Base-by-base conservation (phyloP, 495 filamentous ascomycete species). In the Penicillium waksmanii region DNA sequence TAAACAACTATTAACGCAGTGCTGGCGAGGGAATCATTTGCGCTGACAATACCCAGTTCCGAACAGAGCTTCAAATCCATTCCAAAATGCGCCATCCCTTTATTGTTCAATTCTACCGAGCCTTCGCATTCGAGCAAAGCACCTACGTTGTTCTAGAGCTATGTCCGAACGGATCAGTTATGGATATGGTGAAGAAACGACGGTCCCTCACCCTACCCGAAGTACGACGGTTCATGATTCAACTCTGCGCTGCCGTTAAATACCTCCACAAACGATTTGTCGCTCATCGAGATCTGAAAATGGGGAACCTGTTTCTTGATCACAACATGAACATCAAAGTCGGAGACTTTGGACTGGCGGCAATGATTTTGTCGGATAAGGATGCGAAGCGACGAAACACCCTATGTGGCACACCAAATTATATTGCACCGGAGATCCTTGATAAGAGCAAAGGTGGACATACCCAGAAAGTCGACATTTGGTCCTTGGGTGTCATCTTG, bases 261-360 rank as follows among this genome's bases (percentile, higher is more conserved):
- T 99, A 98, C 67, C 88, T 99, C 72, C 96, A 99, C 73, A 85
- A 88, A 60, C 87, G 94, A 66, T 92, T 92, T 49, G 93, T 99
- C 34, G 96, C 97, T 35, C 96, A 99, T 74, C 86, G 96, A 40
- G 96, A 99, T 73, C 73, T 99, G 51, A 99, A 99, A 72, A 96
- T 97, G 81, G 96, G 95, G 12, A 98, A 99, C 66, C 85, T 99
- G 62, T 99, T 99, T 63, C 82, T 99, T 49, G 96, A 99, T 72
- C 85, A 86, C 38, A 82, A 96, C 64, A 97, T 99, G 96, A 96
- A 98, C 66, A 84, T 97, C 56, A 98, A 99, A 72, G 88, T 98
- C 60, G 96, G 96, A 3, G 96, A 99, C 70, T 99, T 98, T 75
- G 96, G 96, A 4, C 79, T 99, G 44, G 96, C 96, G n/a, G 96